Base-by-base conservation (phyloP, 2,329 filamentous ascomycete genomes). In the Pezicula rhizophila region DNA sequence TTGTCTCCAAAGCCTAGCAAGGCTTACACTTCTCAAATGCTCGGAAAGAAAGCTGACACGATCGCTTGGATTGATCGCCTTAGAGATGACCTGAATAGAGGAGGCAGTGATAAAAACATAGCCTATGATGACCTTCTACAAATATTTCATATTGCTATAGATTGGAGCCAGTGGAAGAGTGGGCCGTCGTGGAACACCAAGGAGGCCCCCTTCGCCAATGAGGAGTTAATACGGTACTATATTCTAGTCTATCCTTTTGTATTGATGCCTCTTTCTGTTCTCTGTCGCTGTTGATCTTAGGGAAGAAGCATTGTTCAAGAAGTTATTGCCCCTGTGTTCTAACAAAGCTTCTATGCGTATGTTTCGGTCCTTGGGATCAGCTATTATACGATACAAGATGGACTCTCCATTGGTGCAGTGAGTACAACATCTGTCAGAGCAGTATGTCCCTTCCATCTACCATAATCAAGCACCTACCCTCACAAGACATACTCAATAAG, bases 401-500 rank as follows among this genome's bases (percentile, higher is more conserved):
- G 28, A 31, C 28, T 31, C 8, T 12, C 3, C 28, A 31, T 31
- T 31, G 8, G 28, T 31, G 8, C 8, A 31, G 28, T 31, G 28
- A 31, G 28, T 31, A 31, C 28, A 31, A 31, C 8, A 31, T 12
- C 28, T 31, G 8, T 12, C 28, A 10, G 8, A 31, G 23, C 28
- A 10, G 8, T 31, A 5, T 12, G 7, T 31, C 11, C 5, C 8
- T 31, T 31, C 28, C 8, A 2, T 3, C 11, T 31, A 12, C 28
- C 28, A 12, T 10, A 31, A 31, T 31, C 28, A 31, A 31, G 35
- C 23, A 15, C 18, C 15, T 50, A 10, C 12, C 51, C 6, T 25
- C n/a, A 2, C 41, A 48, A 18, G 47, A 50, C 4, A 49, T 53
- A 25, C 48, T 55, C 42, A 40, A 50, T 4, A 53, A 46, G 53